phyloP scores from a whole-genome alignment of 202 grass and related monocot genomes.

The Schoenoplectus triqueter region DNA sequence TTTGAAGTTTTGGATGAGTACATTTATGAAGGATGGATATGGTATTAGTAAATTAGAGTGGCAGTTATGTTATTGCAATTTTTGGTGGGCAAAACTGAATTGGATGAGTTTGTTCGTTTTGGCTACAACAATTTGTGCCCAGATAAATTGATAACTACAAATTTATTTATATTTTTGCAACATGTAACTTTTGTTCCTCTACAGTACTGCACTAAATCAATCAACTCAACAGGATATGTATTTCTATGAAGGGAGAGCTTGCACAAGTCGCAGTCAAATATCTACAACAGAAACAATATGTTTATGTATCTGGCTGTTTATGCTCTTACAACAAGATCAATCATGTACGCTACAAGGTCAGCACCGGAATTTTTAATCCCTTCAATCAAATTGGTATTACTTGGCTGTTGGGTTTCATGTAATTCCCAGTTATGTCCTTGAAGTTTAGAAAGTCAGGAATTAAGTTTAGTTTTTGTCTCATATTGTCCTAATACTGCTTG shows the following conservation, averaged over 20 bases:
- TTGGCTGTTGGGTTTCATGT: background rate
- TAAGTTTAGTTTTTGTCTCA: background rate
- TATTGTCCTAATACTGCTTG: background rate
- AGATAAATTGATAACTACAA: slow-evolving; percentile 4
- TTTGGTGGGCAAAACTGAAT: background rate
- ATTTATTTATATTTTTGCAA: background rate
- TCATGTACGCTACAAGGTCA: slow-evolving; percentile 57
- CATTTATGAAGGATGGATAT: background rate
- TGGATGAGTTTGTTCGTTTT: background rate
- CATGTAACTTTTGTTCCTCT: slow-evolving; percentile 1
- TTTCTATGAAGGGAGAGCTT: slow-evolving; percentile 42
- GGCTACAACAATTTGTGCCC: background rate
- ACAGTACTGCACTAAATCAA: background rate
- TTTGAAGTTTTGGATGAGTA: background rate
- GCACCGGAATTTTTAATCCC: background rate
- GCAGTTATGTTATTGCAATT: background rate
- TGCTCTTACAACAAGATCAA: slow-evolving; percentile 47
- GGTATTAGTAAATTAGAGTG: background rate
- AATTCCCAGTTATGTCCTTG: background rate
- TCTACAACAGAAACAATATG: slow-evolving; percentile 64
- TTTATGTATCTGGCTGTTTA: slow-evolving; percentile 64
- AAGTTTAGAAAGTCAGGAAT: background rate
- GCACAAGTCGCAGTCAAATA: slow-evolving; percentile 56
- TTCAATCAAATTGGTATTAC: background rate
- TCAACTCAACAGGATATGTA: slow-evolving; percentile 58